phyloP scores from a whole-genome alignment of 108 stramenopile genomes.

The Licmophora abbreviata region DNA sequence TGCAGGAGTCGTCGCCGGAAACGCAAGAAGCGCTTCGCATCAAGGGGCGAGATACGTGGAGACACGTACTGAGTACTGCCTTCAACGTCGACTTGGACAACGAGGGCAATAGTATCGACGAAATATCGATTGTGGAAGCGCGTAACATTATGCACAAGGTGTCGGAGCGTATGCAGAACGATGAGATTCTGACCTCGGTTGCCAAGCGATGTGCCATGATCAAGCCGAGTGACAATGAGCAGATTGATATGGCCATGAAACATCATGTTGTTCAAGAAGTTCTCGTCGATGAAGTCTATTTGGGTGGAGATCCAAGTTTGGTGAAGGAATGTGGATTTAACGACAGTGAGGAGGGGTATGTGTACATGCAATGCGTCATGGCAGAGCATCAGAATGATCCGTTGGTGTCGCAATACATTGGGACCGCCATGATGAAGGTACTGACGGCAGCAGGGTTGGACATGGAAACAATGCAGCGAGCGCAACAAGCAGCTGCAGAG shows the following conservation, averaged over 20 bases:
- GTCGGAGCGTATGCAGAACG: conserved; percentile 55
- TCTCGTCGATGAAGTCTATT: conserved; percentile 71
- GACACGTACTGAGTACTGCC: conserved; percentile 49
- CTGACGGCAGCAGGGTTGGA: conserved; percentile 75
- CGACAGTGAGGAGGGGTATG: conserved; percentile 65
- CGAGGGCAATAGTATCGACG: conserved; percentile 19
- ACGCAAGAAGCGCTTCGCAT: conserved; percentile 45
- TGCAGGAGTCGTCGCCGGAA: conserved; percentile 29
- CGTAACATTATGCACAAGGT: conserved; percentile 79
- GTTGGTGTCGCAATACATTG: conserved; percentile 72
- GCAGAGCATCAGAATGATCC: conserved; percentile 84
- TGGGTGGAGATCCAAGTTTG: conserved; percentile 42
- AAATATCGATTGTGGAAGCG: conserved; percentile 69
- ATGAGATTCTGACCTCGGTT: conserved; percentile 50
- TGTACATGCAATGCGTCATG: conserved; percentile 74
- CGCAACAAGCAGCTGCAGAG: too few relatives aligned
- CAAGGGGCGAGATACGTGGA: conserved; percentile 56
- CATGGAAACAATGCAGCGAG: conserved; percentile 1
- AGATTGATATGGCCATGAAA: conserved; percentile 61
- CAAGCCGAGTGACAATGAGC: conserved; percentile 30
- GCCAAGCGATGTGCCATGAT: conserved; percentile 29
- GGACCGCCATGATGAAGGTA: conserved; percentile 64
- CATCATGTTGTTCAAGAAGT: conserved; percentile 73
- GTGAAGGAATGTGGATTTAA: conserved; percentile 73
- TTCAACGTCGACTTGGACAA: conserved; percentile 43